Percentiles rank a stretch among this genome's conserved stretches.
phyloP scores from a whole-genome alignment of 1,139 yeast genomes.

The Yamadazyma songkhlaensis region DNA sequence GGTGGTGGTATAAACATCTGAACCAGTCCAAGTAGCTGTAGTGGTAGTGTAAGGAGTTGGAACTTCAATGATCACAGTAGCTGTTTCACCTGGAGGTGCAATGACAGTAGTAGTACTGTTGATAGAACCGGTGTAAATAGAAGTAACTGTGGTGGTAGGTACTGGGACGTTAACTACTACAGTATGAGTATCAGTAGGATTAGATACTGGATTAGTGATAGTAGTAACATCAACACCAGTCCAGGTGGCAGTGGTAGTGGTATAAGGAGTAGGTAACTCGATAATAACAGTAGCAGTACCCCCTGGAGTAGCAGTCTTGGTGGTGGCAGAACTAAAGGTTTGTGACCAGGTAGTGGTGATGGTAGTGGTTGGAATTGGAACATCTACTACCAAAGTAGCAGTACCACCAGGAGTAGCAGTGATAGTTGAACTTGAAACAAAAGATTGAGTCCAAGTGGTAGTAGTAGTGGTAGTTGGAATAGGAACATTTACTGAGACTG shows the following conservation, averaged over 20 bases:
- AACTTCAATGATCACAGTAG: constrained; percentile 8
- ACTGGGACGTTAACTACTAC: constrained; percentile 11
- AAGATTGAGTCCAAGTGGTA: too few relatives aligned
- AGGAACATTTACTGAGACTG: too few relatives aligned
- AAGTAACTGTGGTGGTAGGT: constrained; percentile 7
- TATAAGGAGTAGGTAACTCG: constrained; percentile 10
- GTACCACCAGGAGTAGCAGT: neutral
- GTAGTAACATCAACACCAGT: neutral
- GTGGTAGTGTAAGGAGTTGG: too few relatives aligned
- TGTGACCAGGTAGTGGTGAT: constrained; percentile 15
- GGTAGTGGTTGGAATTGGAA: constrained; percentile 16
- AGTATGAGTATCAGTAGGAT: constrained; percentile 7
- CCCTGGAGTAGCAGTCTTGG: constrained; percentile 9
- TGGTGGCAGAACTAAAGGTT: constrained; percentile 10
- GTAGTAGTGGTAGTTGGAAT: too few relatives aligned
- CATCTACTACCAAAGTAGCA: constrained; percentile 10
- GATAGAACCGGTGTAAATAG: neutral
- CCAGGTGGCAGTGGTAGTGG: constrained; percentile 2
- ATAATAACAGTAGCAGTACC: constrained; percentile 12
- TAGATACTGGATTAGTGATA: neutral
- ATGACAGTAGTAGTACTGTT: constrained; percentile 5
- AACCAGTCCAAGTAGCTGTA: too few relatives aligned
- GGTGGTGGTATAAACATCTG: too few relatives aligned
- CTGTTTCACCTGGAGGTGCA: constrained; percentile 11
- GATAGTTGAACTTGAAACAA: too few relatives aligned